Conservation (phyloP, 306 rosid species). For the Crotalaria pallida region DNA sequence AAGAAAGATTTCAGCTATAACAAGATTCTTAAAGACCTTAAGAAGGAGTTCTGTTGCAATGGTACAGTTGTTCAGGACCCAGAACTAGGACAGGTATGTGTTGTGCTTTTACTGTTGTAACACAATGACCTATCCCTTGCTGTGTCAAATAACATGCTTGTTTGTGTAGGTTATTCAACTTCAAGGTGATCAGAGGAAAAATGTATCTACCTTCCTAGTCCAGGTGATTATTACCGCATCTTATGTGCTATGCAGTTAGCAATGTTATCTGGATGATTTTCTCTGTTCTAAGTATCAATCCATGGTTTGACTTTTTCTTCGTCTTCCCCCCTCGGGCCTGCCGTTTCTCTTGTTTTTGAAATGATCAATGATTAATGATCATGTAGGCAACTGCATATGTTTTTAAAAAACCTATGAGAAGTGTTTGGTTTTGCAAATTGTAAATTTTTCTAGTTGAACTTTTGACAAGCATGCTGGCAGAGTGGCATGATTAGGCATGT, state of each 20-base stretch:
- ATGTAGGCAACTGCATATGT: background rate
- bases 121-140: background rate
- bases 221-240: slow-evolving; percentile 41
- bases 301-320: background rate
- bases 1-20: slow-evolving; percentile 88
- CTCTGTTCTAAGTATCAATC: background rate
- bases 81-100: slow-evolving; percentile 77
- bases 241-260: background rate
- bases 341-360: background rate
- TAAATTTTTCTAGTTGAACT: background rate
- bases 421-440: background rate
- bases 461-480: background rate
- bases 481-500: background rate
- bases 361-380: background rate
- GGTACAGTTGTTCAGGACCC: slow-evolving; percentile 96
- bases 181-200: slow-evolving; percentile 85
- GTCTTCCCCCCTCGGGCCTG: background rate
- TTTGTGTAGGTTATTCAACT: slow-evolving; percentile 76
- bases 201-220: slow-evolving; percentile 56
- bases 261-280: background rate
- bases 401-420: background rate
- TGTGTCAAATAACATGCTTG: slow-evolving; percentile 7
- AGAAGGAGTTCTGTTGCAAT: slow-evolving; percentile 88
- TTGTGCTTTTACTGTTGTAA: background rate
- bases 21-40: slow-evolving; percentile 84